Base-by-base conservation (phyloP, 2,329 filamentous ascomycete genomes). In the Fusarium caatingaense region DNA sequence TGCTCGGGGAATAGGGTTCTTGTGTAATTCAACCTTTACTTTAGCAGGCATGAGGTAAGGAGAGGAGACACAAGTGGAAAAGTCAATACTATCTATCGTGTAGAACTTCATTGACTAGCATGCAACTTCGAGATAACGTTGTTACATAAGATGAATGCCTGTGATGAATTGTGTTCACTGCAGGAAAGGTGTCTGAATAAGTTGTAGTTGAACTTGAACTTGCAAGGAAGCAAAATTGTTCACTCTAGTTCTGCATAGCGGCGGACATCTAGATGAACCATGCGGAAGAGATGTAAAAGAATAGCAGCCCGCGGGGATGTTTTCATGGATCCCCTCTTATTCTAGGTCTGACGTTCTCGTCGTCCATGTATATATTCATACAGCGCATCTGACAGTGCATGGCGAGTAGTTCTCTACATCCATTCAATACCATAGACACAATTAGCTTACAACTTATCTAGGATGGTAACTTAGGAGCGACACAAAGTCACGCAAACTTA, bases 31-130 rank as follows among this genome's bases (percentile, higher is more conserved):
- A 23, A 51, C 50, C 47, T 25, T 45, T 54, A 27, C 55, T 65
- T 60, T 65, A 44, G 46, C 54, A 45, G 55, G 62, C 41, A 56
- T 60, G 57, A 51, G 47, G 61, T 56, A 41, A 32, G 27, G 55
- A 54, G 61, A 56, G 28, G 32, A 47, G 27, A 37, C 41, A 57
- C 50, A 61, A 56, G 51, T 74, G 69, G 45, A 67, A 46, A 55
- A 16, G 49, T 50, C 41, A 67, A 71, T 66, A 34, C 57, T 63
- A 67, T 68, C 32, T 65, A 65, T 66, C 27, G 37, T 62, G 56
- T 63, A 64, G 23, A 41, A 56, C 50, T 59, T 60, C 50, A 49
- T 18, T 32, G 40, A 25, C 27, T n/a, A 56, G 41, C 11, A 12
- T 30, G n/a, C 27, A 59, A 28, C 8, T 42, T 16, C 28, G 40